Conservation (phyloP, 345 rosid genomes). For the Eucalyptus victrix region DNA sequence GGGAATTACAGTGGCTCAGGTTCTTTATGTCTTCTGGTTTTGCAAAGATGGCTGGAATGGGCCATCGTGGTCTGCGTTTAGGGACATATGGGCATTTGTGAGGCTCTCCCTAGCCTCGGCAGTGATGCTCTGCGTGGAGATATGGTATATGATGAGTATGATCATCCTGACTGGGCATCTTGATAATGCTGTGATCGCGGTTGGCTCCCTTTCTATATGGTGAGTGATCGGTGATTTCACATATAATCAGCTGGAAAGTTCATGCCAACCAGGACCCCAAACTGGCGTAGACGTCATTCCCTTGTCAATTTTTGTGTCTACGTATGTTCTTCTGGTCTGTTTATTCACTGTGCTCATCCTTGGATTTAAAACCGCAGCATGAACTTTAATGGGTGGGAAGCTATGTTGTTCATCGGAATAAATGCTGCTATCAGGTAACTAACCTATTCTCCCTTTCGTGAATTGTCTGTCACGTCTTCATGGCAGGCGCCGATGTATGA, state of each 20-base stretch:
- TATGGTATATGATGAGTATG: constrained; percentile 85
- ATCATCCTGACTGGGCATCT: constrained; percentile 65
- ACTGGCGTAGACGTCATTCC: neutral
- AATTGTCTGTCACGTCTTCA: neutral
- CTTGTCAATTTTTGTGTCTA: neutral
- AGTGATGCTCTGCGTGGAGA: constrained; percentile 75
- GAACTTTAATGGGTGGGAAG: constrained; percentile 70
- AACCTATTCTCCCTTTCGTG: neutral
- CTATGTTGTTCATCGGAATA: constrained; percentile 71
- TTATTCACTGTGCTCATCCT: neutral
- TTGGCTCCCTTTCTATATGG: constrained; percentile 80
- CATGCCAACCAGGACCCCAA: neutral
- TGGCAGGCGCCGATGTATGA: neutral
- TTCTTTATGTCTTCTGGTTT: constrained; percentile 39
- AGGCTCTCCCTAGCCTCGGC: constrained; percentile 72
- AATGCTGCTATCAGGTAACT: constrained; percentile 62
- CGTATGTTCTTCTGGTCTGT: neutral
- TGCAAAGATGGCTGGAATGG: constrained; percentile 67
- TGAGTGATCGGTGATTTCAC: neutral
- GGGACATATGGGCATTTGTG: constrained; percentile 64
- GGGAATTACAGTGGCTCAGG: constrained; percentile 29
- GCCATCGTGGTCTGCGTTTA: constrained; percentile 46
- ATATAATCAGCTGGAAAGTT: neutral
- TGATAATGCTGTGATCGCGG: constrained; percentile 53
- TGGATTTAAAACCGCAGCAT: constrained; percentile 25